Evolutionary conservation across 2,329 filamentous ascomycete genomes (phyloP).

Genomic region (Zasmidium angulare): DNA sequence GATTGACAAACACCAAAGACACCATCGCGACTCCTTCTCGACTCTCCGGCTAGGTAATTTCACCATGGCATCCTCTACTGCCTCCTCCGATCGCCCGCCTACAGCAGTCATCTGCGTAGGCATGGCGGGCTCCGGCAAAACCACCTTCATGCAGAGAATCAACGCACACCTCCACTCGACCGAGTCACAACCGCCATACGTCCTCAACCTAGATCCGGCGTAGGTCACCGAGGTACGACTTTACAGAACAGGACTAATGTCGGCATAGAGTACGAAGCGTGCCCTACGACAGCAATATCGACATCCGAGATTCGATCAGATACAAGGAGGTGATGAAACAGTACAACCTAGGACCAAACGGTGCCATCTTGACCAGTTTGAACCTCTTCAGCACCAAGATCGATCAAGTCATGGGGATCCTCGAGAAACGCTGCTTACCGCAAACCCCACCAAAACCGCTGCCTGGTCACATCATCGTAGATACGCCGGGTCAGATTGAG

Average conservation of each 20-base stretch:
- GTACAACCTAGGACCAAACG: conserved; percentile 96
- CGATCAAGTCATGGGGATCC: conserved; percentile 83
- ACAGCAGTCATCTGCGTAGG: conserved; percentile 89
- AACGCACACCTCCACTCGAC: conserved; percentile 78
- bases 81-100: conserved; percentile 47
- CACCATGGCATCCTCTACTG: conserved; percentile 13
- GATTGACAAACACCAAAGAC: neutral
- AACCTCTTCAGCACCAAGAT: conserved; percentile 98
- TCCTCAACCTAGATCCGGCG: conserved; percentile 95
- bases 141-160: conserved; percentile 99
- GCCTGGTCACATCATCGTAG: conserved; percentile 77
- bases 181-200: conserved; percentile 80
- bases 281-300: conserved; percentile 95
- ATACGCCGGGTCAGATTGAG: conserved; percentile 97
- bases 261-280: conserved; percentile 69
- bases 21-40: neutral
- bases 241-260: neutral
- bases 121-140: conserved; percentile 98
- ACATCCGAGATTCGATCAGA: conserved; percentile 98
- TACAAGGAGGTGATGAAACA: conserved; percentile 99
- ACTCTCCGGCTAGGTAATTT: neutral
- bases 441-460: conserved; percentile 55
- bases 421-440: conserved; percentile 73
- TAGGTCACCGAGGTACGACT: neutral
- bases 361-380: conserved; percentile 88